Percentiles rank a stretch among this genome's conserved stretches.
These are phyloP conservation scores for Daphne laureola DNA, from an alignment of 441 rosid genomes.

Conservation along the genomic window DNA sequence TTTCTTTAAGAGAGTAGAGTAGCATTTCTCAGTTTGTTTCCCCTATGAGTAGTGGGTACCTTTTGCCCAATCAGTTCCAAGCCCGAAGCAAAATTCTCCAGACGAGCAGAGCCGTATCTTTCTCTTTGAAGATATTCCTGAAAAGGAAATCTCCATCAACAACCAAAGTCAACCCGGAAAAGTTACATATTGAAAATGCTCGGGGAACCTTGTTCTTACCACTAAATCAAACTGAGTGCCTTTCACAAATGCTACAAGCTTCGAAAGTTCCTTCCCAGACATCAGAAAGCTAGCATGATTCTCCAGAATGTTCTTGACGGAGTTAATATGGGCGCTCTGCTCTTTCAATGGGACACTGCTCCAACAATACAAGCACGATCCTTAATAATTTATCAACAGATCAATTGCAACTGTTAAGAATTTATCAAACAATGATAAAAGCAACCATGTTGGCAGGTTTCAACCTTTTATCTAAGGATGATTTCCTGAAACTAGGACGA, in stretches of 20 bases:
- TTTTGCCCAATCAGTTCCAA: slow-evolving; percentile 86
- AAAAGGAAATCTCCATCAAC: slow-evolving; percentile 14
- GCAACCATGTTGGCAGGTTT: slow-evolving; percentile 11
- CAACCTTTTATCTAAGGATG: slow-evolving; percentile 77
- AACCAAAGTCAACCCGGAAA: slow-evolving; percentile 15
- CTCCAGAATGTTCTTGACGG: slow-evolving; percentile 89
- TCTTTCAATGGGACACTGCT: slow-evolving; percentile 74
- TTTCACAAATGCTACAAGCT: slow-evolving; percentile 97
- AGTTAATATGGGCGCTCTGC: slow-evolving; percentile 81
- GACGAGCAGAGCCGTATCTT: slow-evolving; percentile 74
- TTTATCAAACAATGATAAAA: slow-evolving; percentile 5
- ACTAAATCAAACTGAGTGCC: slow-evolving; percentile 98
- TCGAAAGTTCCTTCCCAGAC: slow-evolving; percentile 97
- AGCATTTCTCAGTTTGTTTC: not conserved
- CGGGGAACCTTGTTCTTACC: slow-evolving; percentile 41
- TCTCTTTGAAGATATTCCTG: slow-evolving; percentile 98
- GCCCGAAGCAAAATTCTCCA: slow-evolving; percentile 91
- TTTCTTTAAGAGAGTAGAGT: not conserved
- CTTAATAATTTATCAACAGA: slow-evolving; percentile 5
- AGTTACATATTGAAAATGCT: slow-evolving; percentile 6
- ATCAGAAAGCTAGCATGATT: slow-evolving; percentile 94
- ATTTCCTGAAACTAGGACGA: slow-evolving; percentile 65
- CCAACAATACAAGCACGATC: slow-evolving; percentile 14
- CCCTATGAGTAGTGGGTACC: slow-evolving; percentile 25
- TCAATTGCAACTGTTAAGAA: too few relatives aligned